Conservation (phyloP, 2,329 filamentous ascomycete species). For the Pyrenophora teres region DNA sequence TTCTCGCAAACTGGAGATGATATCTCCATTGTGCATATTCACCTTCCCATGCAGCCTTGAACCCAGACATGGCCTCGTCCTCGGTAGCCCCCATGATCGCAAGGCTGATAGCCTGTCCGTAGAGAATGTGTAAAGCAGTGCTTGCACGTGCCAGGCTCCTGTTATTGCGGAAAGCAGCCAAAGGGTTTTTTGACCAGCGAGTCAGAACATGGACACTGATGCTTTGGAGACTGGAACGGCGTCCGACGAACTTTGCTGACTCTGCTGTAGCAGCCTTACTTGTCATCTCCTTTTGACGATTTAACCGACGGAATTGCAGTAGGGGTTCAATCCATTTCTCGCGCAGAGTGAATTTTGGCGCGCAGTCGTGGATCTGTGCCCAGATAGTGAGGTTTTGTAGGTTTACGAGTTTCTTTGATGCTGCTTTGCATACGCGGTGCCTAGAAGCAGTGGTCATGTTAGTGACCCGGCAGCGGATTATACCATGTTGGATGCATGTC, state of each 20-base stretch:
- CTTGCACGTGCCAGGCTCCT: slow-evolving; percentile 19
- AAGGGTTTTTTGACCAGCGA: not conserved
- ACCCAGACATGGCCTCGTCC: slow-evolving; percentile 35
- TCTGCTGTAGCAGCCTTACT: not conserved
- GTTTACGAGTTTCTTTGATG: slow-evolving; percentile 24
- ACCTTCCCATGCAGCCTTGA: slow-evolving; percentile 29
- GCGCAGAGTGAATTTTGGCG: slow-evolving; percentile 28
- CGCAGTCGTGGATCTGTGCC: slow-evolving; percentile 21
- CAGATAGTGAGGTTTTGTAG: slow-evolving; percentile 32
- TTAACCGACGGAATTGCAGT: slow-evolving; percentile 32
- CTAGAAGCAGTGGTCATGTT: not conserved
- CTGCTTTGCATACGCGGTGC: slow-evolving; percentile 22
- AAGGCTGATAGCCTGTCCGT: slow-evolving; percentile 30
- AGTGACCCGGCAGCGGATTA: not conserved
- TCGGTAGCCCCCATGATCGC: slow-evolving; percentile 34
- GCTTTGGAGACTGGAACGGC: slow-evolving; percentile 2
- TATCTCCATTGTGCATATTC: slow-evolving; percentile 11
- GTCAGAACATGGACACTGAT: slow-evolving; percentile 25
- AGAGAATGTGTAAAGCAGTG: slow-evolving; percentile 33
- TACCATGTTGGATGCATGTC: not conserved
- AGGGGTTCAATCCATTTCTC: slow-evolving; percentile 36
- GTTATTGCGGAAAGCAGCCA: slow-evolving; percentile 9
- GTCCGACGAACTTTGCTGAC: not conserved
- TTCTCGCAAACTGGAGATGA: slow-evolving; percentile 10
- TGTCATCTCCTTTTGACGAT: not conserved